Evolutionary conservation across 139 green algal species (phyloP), one percentile per base, ranked within the genome.

Genomic region (Auxenochlorella pyrenoidosa): DNA sequence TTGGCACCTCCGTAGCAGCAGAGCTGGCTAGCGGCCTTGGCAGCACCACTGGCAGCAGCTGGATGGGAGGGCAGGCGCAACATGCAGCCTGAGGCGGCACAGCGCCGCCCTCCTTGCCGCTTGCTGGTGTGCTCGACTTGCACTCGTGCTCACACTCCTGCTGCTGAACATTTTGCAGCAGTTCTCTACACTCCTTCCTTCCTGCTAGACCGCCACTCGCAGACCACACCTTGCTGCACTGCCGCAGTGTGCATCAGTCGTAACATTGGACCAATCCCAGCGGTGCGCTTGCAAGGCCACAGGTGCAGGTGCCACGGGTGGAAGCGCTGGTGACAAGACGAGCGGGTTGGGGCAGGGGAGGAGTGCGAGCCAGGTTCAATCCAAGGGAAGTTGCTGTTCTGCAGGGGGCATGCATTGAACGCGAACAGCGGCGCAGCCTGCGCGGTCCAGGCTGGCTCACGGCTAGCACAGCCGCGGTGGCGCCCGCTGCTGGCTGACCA

Each of bases 11-110:
- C 5, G 22, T 8, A 71, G 63, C 30, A 40, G 47, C 47, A 18
- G 8, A 54, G 47, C 30, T 40, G 30, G 10, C 66, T 41, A 73
- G 32, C 66, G 2, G 66, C 66, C 1, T 0, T 38, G 66, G 66
- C 30, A 73, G 66, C 66, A 21, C 16, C 54, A 63, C 15, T 63
- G 54, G 75, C 75, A 81, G 44, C 75, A 41, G 75, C 75, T 40
- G 75, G 13, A 22, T 78, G 71, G 30, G 75, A 47, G 73, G 30
- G 73, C 41, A 54, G 3, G 16, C 5, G 30, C 44, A 36, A 63
- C 75, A 59, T 47, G 75, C 75, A 81, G 75, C 75, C 75, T 81
- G 75, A 47, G 75, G 75, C 75, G 36, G 75, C 75, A 81, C 13
- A 22, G 73, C 73, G 24, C 40, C 21, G 73, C 73, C 41, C 73